phyloP scores from a whole-genome alignment of 2,329 filamentous ascomycete genomes.

The Apiospora malaysiana region DNA sequence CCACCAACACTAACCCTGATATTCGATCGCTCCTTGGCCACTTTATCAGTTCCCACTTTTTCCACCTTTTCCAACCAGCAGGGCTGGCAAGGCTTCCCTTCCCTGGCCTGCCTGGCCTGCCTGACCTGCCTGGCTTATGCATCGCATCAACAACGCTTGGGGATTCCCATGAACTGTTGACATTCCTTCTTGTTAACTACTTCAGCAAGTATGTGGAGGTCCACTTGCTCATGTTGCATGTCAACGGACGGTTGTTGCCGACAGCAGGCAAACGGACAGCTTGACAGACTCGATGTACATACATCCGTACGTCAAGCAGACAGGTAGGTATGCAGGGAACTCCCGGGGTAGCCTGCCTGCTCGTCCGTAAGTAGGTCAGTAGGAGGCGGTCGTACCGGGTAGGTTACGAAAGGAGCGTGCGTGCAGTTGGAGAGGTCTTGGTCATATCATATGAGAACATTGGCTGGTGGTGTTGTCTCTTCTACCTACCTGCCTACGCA shows the following conservation, averaged over 20 bases:
- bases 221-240: background rate
- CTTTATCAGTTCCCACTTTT: background rate
- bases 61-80: background rate
- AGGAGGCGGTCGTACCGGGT: background rate
- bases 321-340: background rate
- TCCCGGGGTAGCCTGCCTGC: background rate
- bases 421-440: conserved; percentile 8
- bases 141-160: background rate
- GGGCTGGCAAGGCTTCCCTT: background rate
- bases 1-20: conserved; percentile 8
- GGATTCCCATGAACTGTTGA: background rate
- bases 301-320: no score
- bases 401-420: background rate
- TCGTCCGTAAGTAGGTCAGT: background rate
- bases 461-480: background rate
- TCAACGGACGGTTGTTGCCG: background rate
- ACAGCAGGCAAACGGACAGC: background rate
- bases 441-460: conserved; percentile 16
- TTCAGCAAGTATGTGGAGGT: background rate
- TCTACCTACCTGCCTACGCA: background rate
- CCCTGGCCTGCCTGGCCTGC: background rate
- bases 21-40: background rate
- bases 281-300: background rate
- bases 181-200: background rate
- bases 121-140: background rate